Percentiles rank a stretch among this genome's conserved stretches.
These are phyloP conservation scores for Lactifluus volemus DNA, from an alignment of 768 basidiomycete species.

Conservation along the genomic window DNA sequence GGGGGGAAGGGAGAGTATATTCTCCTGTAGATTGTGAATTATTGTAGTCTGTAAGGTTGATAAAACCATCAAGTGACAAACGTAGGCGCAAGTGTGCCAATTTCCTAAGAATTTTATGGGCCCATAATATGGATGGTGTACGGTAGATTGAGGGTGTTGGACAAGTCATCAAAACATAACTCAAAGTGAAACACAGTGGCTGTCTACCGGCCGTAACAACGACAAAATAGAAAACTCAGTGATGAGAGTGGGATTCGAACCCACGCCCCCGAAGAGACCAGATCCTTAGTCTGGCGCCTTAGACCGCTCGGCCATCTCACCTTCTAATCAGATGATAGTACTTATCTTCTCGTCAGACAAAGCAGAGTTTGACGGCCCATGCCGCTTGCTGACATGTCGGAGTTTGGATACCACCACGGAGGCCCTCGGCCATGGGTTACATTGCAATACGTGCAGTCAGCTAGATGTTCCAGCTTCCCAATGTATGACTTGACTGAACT, in stretches of 20 bases:
- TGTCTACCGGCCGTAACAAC: no score
- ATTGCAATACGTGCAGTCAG: no score
- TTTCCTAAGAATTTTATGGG: neutral
- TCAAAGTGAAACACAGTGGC: no score
- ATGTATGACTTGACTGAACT: no score
- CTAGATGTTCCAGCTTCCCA: no score
- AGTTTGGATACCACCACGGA: no score
- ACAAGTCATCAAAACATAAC: no score
- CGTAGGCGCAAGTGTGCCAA: neutral
- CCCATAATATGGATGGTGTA: neutral
- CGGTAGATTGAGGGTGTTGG: neutral
- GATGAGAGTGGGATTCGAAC: constrained; percentile 42
- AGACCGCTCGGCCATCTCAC: constrained; percentile 82
- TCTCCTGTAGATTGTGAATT: constrained; percentile 3
- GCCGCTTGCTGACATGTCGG: no score
- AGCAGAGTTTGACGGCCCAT: no score
- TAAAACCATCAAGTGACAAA: neutral
- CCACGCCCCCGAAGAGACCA: constrained; percentile 41
- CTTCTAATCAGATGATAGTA: neutral
- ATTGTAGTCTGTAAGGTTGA: neutral
- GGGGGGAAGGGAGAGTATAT: neutral
- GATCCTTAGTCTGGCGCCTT: constrained; percentile 80
- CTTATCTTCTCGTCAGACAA: no score
- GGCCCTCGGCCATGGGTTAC: no score
- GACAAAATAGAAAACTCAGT: constrained; percentile 1